Evolutionary conservation across 305 asterid genomes (phyloP).

Genomic region (Fraxinus floribunda): DNA sequence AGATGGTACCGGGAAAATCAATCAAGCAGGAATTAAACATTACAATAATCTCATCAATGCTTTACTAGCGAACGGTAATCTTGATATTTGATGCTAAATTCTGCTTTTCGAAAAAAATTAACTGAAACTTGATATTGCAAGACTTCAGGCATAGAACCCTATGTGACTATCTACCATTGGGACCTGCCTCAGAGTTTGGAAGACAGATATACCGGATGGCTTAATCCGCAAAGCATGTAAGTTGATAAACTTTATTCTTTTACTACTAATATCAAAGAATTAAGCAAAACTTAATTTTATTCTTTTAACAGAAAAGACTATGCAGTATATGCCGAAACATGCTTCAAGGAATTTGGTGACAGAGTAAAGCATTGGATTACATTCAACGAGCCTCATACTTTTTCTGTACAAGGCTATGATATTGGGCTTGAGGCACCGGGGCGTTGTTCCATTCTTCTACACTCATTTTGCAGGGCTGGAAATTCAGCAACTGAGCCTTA

Average conservation of each 20-base stretch:
- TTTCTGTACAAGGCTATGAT: slow-evolving; percentile 74
- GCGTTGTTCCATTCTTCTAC: slow-evolving; percentile 57
- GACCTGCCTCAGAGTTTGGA: slow-evolving; percentile 74
- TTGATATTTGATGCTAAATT: not conserved
- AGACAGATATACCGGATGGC: slow-evolving; percentile 65
- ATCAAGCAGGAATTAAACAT: slow-evolving; percentile 80
- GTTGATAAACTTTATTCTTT: not conserved
- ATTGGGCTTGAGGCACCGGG: slow-evolving; percentile 78
- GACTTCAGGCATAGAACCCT: slow-evolving; percentile 68
- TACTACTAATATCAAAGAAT: too few relatives aligned
- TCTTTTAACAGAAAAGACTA: slow-evolving; percentile 54
- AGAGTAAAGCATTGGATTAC: slow-evolving; percentile 93
- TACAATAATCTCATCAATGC: slow-evolving; percentile 76
- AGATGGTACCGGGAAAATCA: slow-evolving; percentile 78
- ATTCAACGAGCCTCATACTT: slow-evolving; percentile 84
- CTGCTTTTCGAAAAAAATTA: not conserved
- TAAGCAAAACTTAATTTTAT: not conserved
- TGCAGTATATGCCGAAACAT: slow-evolving; percentile 61
- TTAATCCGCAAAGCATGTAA: slow-evolving; percentile 59
- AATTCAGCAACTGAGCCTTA: slow-evolving; percentile 89
- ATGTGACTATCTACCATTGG: slow-evolving; percentile 80
- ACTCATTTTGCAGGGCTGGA: slow-evolving; percentile 46
- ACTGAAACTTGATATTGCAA: not conserved
- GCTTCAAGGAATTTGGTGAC: slow-evolving; percentile 79
- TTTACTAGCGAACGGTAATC: slow-evolving; percentile 63